Evolutionary conservation across 148 eudicot genomes (phyloP).

Genomic region (Rhododendron simsii): DNA sequence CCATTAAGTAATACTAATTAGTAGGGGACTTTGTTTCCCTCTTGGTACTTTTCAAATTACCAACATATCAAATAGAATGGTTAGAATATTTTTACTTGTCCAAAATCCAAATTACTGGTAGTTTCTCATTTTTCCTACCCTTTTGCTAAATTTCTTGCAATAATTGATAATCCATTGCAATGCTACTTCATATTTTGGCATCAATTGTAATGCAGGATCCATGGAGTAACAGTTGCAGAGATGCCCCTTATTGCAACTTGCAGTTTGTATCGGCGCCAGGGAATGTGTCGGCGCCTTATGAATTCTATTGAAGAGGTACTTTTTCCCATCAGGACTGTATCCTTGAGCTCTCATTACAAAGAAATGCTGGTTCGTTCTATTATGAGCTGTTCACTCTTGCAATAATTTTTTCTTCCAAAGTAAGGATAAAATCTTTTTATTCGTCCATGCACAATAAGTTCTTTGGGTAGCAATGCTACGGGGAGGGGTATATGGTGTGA

Average conservation of each 20-base stretch:
- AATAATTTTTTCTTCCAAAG: background rate
- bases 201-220: conserved; percentile 57
- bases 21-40: background rate
- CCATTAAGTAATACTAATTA: background rate
- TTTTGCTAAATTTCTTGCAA: conserved; percentile 4
- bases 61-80: background rate
- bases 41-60: background rate
- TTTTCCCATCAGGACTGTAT: background rate
- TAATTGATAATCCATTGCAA: background rate
- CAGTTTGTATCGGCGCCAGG: conserved; percentile 82
- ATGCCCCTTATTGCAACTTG: conserved; percentile 97
- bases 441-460: background rate
- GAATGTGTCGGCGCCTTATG: conserved; percentile 83
- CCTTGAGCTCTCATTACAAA: background rate
- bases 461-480: no score
- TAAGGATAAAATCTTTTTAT: background rate
- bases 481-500: no score
- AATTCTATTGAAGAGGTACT: conserved; percentile 73
- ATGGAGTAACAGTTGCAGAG: conserved; percentile 86
- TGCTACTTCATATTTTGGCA: conserved; percentile 15
- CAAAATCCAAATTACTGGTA: background rate
- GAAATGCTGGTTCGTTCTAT: background rate
- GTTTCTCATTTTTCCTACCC: background rate
- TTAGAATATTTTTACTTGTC: background rate
- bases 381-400: background rate